Percentiles rank a stretch among this genome's conserved stretches.
These are phyloP conservation scores for Malassezia nana DNA, from an alignment of 1,284 basidiomycete genomes.

Conservation along the genomic window DNA sequence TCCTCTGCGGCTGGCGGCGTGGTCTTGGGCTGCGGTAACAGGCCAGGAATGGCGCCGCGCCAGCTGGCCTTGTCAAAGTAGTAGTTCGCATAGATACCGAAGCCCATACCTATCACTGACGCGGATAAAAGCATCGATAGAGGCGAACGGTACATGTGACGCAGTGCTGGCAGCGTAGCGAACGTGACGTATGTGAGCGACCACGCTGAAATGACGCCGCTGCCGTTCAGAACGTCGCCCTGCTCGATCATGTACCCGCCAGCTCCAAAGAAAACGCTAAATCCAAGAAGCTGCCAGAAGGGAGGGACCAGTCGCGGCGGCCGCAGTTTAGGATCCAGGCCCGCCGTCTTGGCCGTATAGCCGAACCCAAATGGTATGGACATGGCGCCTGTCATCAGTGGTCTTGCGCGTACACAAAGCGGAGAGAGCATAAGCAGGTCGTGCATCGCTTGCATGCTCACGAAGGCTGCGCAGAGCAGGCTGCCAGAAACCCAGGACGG, in stretches of 20 bases:
- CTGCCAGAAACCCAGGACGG: background rate
- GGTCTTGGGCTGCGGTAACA: conserved; percentile 2
- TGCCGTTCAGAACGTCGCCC: conserved; percentile 36
- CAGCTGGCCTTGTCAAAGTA: conserved; percentile 41
- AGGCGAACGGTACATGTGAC: conserved; percentile 20
- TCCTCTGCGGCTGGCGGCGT: background rate
- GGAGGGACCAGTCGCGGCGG: conserved; percentile 28
- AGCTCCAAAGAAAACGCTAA: conserved; percentile 28
- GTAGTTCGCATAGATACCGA: conserved; percentile 32
- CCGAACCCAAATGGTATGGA: conserved; percentile 32
- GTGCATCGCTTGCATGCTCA: conserved; percentile 20
- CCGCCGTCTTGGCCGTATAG: conserved; percentile 22
- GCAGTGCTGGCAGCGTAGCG: conserved; percentile 23
- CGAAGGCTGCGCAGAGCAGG: conserved; percentile 13
- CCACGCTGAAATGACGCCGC: conserved; percentile 37
- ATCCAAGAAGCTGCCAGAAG: conserved; percentile 38
- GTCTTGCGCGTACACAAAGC: conserved; percentile 15
- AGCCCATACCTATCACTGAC: conserved; percentile 20
- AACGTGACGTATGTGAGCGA: conserved; percentile 38
- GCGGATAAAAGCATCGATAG: conserved; percentile 20
- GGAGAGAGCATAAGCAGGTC: conserved; percentile 25
- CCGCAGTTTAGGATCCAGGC: conserved; percentile 18
- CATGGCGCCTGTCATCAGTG: conserved; percentile 18
- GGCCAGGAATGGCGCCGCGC: conserved; percentile 28
- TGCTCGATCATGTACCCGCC: conserved; percentile 44